Percentiles rank a stretch among this genome's conserved stretches.
Evolutionary conservation across 176 grass and related monocot species (phyloP).

Genomic region (Hordeum marinum): DNA sequence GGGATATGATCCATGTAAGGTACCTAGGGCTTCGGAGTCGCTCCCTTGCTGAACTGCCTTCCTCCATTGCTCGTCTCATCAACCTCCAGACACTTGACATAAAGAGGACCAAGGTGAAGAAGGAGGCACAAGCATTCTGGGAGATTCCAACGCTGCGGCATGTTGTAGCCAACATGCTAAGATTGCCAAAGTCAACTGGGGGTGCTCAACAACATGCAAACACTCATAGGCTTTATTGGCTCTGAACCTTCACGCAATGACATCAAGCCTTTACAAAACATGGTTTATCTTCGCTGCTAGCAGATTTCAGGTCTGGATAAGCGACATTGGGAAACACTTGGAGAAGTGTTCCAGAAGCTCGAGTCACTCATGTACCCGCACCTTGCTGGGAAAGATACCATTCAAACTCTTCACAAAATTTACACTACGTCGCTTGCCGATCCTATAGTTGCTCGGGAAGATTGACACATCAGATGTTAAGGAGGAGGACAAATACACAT

Average conservation of each 20-base stretch:
- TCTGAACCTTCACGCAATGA: background rate
- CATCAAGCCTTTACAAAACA: conserved; percentile 5
- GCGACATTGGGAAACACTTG: background rate
- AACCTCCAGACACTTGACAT: conserved; percentile 48
- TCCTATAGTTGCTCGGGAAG: background rate
- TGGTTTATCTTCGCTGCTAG: conserved; percentile 17
- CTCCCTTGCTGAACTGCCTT: background rate
- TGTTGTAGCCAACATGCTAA: conserved; percentile 8
- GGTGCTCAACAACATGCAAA: conserved; percentile 24
- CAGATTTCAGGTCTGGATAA: background rate
- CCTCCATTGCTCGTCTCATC: conserved; percentile 27
- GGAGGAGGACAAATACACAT: background rate
- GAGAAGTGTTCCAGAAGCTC: conserved; percentile 8
- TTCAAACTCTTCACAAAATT: conserved; percentile 19
- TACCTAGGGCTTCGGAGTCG: conserved; percentile 22
- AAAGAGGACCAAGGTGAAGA: background rate
- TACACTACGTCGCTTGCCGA: conserved; percentile 3
- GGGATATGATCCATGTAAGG: conserved; percentile 32
- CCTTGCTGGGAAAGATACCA: background rate
- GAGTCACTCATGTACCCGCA: conserved; percentile 22
- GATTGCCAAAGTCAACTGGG: background rate
- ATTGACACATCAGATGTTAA: background rate
- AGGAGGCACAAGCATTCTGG: conserved; percentile 22
- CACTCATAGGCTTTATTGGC: conserved; percentile 21
- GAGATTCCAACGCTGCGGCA: conserved; percentile 25